Conservation (phyloP, 257 asterid species). For the Solanum bulbocastanum region DNA sequence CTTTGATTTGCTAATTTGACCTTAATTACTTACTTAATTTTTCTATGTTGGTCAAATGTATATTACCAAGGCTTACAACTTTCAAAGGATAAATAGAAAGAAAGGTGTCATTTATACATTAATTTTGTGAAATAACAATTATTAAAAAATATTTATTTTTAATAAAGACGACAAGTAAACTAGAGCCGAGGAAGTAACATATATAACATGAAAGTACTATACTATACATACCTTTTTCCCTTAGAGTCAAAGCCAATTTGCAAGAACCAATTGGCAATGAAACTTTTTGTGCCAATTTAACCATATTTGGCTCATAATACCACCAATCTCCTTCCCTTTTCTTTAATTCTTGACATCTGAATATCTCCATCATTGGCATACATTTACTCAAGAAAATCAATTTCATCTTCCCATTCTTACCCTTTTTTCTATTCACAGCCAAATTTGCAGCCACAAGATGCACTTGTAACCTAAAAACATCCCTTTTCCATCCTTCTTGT, state of each 20-base stretch:
- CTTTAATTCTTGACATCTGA: slow-evolving; percentile 62
- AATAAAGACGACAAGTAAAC: accelerated
- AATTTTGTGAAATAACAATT: no score
- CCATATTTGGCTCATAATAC: slow-evolving; percentile 45
- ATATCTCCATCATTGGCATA: slow-evolving; percentile 68
- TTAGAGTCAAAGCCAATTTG: slow-evolving; percentile 68
- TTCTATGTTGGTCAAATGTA: no score
- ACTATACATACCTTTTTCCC: slow-evolving; percentile 56
- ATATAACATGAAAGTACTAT: neutral
- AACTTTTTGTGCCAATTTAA: slow-evolving; percentile 47
- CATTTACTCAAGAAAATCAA: slow-evolving; percentile 64
- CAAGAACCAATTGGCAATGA: slow-evolving; percentile 75
- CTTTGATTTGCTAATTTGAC: no score
- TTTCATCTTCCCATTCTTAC: slow-evolving; percentile 36
- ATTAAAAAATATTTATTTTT: no score
- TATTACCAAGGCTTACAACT: no score
- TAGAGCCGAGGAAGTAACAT: accelerated
- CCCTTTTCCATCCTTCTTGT: slow-evolving; percentile 67
- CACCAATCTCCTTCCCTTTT: slow-evolving; percentile 77
- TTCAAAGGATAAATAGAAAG: no score
- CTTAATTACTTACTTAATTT: accelerated
- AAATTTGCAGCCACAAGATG: slow-evolving; percentile 55
- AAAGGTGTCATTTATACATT: accelerated
- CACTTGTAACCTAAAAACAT: slow-evolving; percentile 66
- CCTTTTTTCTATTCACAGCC: slow-evolving; percentile 48